Base-by-base conservation (phyloP, 352 stramenopile genomes). In the Globisporangium canariense region DNA sequence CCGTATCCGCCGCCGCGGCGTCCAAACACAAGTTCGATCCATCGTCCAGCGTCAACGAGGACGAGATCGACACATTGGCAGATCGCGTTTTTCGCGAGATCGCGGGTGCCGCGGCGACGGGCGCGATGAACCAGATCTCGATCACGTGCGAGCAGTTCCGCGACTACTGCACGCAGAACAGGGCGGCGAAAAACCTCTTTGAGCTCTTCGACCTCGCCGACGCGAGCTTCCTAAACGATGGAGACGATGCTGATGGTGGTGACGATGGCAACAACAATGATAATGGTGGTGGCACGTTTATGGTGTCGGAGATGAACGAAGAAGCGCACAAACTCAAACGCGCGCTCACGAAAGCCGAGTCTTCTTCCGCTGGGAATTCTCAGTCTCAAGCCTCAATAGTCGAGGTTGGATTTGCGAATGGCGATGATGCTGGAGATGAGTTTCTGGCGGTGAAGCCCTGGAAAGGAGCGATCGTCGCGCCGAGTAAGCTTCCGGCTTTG, bases 371-470 rank as follows among this genome's bases (percentile, higher is more conserved):
- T 32, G 71, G 58, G 7, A 56, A 20, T 22, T 25, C 30, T 3
- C 11, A 34, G 20, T 28, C 28, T 32, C 65, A 56, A 45, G 32
- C 38, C 10, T 47, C 51, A 2, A 28, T 41, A 16, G 65, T 59
- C 10, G 58, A 67, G 20, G 68, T 32, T 28, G 36, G 59, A 16
- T 47, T 60, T 1, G n/a, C 36, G 0, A 20, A 34, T 38, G 8
- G 34, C 40, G 67, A 76, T 50, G 73, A 85, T 22, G 54, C 73
- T 25, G 74, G 87, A 8, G 86, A 96, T 57, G 88, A 93, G 68
- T 93, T 96, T 46, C 65, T 96, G 40, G 86, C 83, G 1, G 81
- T 93, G 0, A 96, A 96, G 47, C 87, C 87, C 4, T 96, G 87
- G 86, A 90, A 93, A 69, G 87, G 86, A 34, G 85, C 87, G 9